phyloP scores from a whole-genome alignment of 331 rosid species.

The Quercus phellos region DNA sequence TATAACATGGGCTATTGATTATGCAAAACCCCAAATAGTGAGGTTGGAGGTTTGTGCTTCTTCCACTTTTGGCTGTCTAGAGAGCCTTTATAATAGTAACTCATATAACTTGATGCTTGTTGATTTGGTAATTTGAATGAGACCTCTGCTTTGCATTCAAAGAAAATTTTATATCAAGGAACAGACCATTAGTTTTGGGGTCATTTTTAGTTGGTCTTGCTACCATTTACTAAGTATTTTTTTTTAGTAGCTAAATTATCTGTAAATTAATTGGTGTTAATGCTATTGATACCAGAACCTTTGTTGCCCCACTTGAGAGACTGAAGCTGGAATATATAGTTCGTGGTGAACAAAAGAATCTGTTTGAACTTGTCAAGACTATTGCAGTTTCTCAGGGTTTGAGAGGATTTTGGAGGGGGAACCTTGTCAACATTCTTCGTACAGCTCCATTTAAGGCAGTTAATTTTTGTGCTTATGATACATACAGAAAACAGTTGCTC shows the following conservation, averaged over 20 bases:
- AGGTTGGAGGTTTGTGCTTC: background rate
- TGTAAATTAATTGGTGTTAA: background rate
- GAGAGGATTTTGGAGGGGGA: constrained; percentile 97
- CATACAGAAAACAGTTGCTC: constrained; percentile 85
- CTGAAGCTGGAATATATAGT: constrained; percentile 96
- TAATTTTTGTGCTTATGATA: constrained; percentile 86
- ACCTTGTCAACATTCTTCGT: constrained; percentile 82
- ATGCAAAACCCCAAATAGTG: background rate
- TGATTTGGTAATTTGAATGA: background rate
- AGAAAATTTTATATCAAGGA: background rate
- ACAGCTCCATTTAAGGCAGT: constrained; percentile 95
- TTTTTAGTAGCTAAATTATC: background rate
- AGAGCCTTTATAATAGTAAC: background rate
- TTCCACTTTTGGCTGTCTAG: background rate
- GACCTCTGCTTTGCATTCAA: background rate
- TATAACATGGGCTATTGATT: background rate
- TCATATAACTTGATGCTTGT: background rate
- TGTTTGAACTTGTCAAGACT: constrained; percentile 51
- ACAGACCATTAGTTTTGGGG: background rate
- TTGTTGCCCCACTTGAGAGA: constrained; percentile 96
- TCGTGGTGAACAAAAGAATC: constrained; percentile 74
- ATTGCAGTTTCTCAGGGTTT: constrained; percentile 83
- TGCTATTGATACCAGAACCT: constrained; percentile 55
- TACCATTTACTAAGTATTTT: background rate
- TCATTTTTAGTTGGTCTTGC: background rate